These are phyloP conservation scores for Aphanocladium album DNA, from an alignment of 2,329 filamentous ascomycete genomes.

Conservation along the genomic window DNA sequence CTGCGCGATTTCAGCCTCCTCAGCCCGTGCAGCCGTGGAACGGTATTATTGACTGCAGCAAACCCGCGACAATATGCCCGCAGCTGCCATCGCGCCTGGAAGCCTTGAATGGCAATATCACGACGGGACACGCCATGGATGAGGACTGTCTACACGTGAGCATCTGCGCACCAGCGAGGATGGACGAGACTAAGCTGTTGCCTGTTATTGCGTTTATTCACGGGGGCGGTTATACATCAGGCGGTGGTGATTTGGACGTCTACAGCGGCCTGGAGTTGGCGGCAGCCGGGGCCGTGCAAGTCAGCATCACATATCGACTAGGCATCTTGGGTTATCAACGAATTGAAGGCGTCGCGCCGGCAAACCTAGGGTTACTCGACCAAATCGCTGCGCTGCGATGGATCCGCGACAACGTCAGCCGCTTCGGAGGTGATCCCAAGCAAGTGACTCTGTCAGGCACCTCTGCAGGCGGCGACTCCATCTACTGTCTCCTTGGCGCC, in stretches of 20 bases:
- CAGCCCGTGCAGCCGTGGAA: constrained; percentile 9
- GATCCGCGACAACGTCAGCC: constrained; percentile 57
- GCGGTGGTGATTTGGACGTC: constrained; percentile 12
- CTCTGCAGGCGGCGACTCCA: constrained; percentile 50
- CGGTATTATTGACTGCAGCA: constrained; percentile 11
- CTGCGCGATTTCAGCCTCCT: constrained; percentile 16
- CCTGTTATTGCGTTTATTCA: constrained; percentile 26
- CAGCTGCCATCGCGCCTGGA: constrained; percentile 16
- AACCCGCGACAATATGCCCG: constrained; percentile 16
- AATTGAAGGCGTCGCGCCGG: constrained; percentile 18
- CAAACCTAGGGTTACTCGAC: constrained; percentile 57
- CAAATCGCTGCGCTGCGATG: constrained; percentile 56
- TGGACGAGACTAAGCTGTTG: neutral
- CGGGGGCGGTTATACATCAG: constrained; percentile 20
- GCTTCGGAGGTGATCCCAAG: constrained; percentile 60
- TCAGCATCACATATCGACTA: constrained; percentile 31
- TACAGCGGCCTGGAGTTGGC: constrained; percentile 13
- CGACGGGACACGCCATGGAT: constrained; percentile 1
- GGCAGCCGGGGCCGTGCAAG: constrained; percentile 19
- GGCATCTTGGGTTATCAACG: constrained; percentile 31
- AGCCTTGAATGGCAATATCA: constrained; percentile 13
- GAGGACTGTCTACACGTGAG: constrained; percentile 18
- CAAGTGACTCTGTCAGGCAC: constrained; percentile 62
- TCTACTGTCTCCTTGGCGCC: constrained; percentile 15
- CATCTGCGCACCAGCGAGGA: constrained; percentile 11